phyloP scores from a whole-genome alignment of 345 rosid species.

The Salix brachista region DNA sequence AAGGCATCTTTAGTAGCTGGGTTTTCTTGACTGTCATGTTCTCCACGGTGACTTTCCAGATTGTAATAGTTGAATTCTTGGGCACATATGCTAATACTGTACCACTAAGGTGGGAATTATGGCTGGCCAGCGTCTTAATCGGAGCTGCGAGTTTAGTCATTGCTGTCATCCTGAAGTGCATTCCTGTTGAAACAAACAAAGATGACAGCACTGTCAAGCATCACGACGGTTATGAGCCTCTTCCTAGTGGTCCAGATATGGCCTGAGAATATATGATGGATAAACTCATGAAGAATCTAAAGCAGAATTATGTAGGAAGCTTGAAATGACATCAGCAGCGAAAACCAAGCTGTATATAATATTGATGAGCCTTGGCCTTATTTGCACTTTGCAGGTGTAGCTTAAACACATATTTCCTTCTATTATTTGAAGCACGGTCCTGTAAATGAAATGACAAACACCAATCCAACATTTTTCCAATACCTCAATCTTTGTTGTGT shows the following conservation, averaged over 20 bases:
- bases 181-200: slow-evolving; percentile 40
- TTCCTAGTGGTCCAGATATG: slow-evolving; percentile 56
- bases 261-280: slow-evolving; percentile 18
- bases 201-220: slow-evolving; percentile 12
- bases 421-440: not conserved
- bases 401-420: not conserved
- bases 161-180: slow-evolving; percentile 56
- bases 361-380: not conserved
- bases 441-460: not conserved
- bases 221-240: slow-evolving; percentile 64
- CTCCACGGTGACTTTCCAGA: slow-evolving; percentile 54
- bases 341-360: not conserved
- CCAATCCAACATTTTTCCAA: not conserved
- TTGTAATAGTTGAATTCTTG: slow-evolving; percentile 52
- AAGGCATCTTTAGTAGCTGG: slow-evolving; percentile 53
- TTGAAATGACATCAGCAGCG: not conserved
- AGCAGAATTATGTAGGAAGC: not conserved
- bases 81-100: slow-evolving; percentile 62
- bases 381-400: not conserved
- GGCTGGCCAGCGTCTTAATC: slow-evolving; percentile 47
- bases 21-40: slow-evolving; percentile 52
- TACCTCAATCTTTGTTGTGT: not conserved
- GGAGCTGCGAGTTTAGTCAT: slow-evolving; percentile 61
- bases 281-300: not conserved
- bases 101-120: slow-evolving; percentile 53